Evolutionary conservation across 176 grass and related monocot genomes (phyloP), one percentile per base, ranked within the genome.

Genomic region (Cocos nucifera): DNA sequence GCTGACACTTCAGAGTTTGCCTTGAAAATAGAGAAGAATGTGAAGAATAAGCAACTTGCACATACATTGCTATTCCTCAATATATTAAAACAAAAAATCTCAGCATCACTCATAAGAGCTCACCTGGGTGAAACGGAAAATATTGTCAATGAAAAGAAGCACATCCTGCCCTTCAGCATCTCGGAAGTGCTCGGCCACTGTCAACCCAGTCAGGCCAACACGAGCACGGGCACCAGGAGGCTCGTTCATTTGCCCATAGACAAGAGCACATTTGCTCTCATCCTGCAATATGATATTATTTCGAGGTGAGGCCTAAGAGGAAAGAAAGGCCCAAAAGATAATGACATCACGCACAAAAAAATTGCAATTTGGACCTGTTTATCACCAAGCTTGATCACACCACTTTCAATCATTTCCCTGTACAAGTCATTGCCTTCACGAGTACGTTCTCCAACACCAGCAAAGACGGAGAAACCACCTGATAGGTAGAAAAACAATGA

Each of bases 381-480:
- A 20, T 68, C 65, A 3, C 51, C 65, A 19, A 56, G 65, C 65
- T 68, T 68, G 51, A 73, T 73, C 17, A 73, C 70, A 49, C 70
- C 70, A 63, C 59, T 63, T 35, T 73, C 70, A 61, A 62, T 56
- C 70, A 73, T 73, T 63, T 73, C 70, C 49, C 57, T 39, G 59
- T 62, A 62, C 3, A 73, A 55, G 19, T 73, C 70, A 56, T 73
- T 73, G 50, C 70, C 70, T 17, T 73, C 70, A 63, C 70, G 70
- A 26, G 70, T 73, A 3, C 70, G 48, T 23, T 73, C 70, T 17
- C 70, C 70, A 21, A 73, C 70, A 63, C 70, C 70, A 56, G 70
- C 70, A 56, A 73, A 73, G 52, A 73, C 70, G 35, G 70, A 73
- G 29, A 73, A 61, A 73, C 70, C 70, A 63, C 70, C 70, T 73